Conservation (phyloP, 176 grass and related monocot species). For the Bonia amplexicaulis region DNA sequence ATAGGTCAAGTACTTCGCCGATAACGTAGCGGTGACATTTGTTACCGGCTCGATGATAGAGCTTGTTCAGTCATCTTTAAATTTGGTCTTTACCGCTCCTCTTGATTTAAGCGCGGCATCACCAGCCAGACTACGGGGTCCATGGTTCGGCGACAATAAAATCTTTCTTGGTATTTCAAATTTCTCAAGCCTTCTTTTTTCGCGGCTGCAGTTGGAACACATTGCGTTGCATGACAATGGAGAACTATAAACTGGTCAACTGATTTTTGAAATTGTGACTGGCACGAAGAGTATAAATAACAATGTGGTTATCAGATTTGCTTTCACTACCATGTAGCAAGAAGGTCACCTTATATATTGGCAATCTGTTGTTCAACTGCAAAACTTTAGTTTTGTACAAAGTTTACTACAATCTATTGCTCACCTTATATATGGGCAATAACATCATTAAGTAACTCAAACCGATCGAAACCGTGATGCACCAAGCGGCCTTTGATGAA, state of each 20-base stretch:
- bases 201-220: slow-evolving; percentile 33
- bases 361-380: not conserved
- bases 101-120: slow-evolving; percentile 71
- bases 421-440: not conserved
- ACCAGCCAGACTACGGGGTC: slow-evolving; percentile 82
- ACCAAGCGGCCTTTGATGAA: not conserved
- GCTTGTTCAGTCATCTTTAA: slow-evolving; percentile 51
- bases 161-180: slow-evolving; percentile 67
- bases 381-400: not conserved
- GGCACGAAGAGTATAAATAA: not conserved
- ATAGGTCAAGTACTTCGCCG: not conserved
- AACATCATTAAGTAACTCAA: not conserved
- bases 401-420: not conserved
- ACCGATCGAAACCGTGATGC: not conserved
- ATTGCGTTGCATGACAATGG: not conserved
- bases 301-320: not conserved
- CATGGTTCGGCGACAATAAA: slow-evolving; percentile 59
- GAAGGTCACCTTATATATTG: not conserved
- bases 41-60: slow-evolving; percentile 34
- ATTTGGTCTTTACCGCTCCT: slow-evolving; percentile 70
- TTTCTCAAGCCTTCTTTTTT: slow-evolving; percentile 58
- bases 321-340: not conserved
- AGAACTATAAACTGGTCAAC: not conserved
- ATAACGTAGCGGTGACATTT: not conserved
- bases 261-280: not conserved